Evolutionary conservation across 1,139 yeast species (phyloP), one percentile per base, ranked within the genome.

Genomic region (Eremothecium gossypii): DNA sequence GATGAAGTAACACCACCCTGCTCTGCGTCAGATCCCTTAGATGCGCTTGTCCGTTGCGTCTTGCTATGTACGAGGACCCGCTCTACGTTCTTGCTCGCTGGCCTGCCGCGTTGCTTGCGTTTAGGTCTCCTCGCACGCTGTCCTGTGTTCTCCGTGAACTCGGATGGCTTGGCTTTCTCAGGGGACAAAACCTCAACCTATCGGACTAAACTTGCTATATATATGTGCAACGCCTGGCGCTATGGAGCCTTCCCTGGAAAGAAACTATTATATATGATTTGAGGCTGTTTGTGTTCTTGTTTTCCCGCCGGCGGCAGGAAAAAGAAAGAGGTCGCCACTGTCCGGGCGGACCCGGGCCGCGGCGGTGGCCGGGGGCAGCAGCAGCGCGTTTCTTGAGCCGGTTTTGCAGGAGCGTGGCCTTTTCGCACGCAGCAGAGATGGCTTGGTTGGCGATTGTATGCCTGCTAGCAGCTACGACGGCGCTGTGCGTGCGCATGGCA

Each of bases 211-310:
- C 23, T 17, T 14, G 20, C 20, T 34, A 34, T 34, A 34, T 34
- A 34, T 12, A 12, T 10, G n/a, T 32, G 35, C 14, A 10, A 23
- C n/a, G 20, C 35, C 20, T 32, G 17, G 20, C 35, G 20, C n/a
- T n/a, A 32, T 20, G 37, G 31, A 29, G 31, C 31, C 31, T 29
- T 29, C 11, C 13, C 13, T n/a, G 13, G 31, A 34, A 34, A 34
- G 37, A 34, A 34, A 34, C 37, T 34, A 34, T 34, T 34, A 34
- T 34, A 34, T 34, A 34, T 34, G 27, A 23, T 34, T 34, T 10
- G 27, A 34, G 20, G 11, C 37, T 34, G 37, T 34, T 34, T 34
- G 37, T 34, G 37, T 34, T 34, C 37, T 34, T 34, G 37, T 29
- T 29, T 29, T 29, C 37, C 37, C 27, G 20, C 37, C 20, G 37